Evolutionary conservation across 768 basidiomycete species (phyloP).

Genomic region (Sporobolomyces pararoseus): DNA sequence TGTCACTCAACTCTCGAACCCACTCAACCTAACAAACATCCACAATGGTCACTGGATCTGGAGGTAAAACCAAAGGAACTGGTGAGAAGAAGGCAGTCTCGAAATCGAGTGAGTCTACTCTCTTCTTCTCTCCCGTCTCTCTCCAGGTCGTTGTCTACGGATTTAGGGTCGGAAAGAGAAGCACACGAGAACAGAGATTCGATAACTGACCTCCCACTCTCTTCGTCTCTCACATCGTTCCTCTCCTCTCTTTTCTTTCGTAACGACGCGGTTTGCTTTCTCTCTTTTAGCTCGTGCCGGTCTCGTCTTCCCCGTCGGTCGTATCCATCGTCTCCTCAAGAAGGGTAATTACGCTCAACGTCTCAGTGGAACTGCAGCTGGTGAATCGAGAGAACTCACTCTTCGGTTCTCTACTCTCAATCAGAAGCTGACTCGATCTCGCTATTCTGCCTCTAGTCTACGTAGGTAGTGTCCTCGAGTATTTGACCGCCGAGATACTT

Average conservation of each 20-base stretch:
- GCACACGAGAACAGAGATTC: too few species aligned
- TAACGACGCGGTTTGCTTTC: too few species aligned
- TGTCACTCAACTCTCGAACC: too few species aligned
- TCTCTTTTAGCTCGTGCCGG: slow-evolving; percentile 42
- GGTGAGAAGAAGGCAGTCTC: neutral
- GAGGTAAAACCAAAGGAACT: neutral
- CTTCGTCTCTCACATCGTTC: too few species aligned
- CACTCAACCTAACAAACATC: neutral
- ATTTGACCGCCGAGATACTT: slow-evolving; percentile 77
- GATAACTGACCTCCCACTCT: too few species aligned
- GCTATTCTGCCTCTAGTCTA: slow-evolving; percentile 55
- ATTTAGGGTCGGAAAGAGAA: too few species aligned
- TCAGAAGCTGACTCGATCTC: too few species aligned
- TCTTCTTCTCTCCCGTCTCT: neutral
- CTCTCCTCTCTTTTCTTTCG: neutral
- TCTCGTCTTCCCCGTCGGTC: slow-evolving; percentile 83
- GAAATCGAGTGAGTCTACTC: neutral
- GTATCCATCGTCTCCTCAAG: slow-evolving; percentile 88
- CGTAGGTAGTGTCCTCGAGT: slow-evolving; percentile 77
- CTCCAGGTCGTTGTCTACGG: neutral
- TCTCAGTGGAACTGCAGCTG: slow-evolving; percentile 80
- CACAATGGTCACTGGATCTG: slow-evolving; percentile 2
- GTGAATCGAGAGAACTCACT: slow-evolving; percentile 17
- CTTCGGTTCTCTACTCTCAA: too few species aligned
- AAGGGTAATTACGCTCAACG: slow-evolving; percentile 81